Evolutionary conservation across 2,329 filamentous ascomycete genomes (phyloP).

Genomic region (Trichophyton simii): DNA sequence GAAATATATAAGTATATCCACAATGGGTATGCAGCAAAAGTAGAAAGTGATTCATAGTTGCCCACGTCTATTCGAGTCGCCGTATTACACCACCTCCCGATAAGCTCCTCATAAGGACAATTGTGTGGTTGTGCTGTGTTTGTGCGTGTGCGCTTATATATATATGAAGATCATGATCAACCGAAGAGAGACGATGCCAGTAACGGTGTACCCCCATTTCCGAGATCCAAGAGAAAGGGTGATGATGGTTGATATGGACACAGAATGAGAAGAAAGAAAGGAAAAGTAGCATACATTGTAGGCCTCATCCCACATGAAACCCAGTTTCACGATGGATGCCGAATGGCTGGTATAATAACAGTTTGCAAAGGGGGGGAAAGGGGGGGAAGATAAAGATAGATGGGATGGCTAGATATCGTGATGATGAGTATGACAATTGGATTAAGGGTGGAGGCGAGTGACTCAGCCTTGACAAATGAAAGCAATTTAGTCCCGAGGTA

Average conservation of each 20-base stretch:
- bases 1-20: background rate
- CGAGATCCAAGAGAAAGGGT: background rate
- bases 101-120: background rate
- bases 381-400: background rate
- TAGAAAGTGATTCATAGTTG: background rate
- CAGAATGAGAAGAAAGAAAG: slow-evolving; percentile 11
- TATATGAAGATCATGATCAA: background rate
- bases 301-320: background rate
- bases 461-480: background rate
- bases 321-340: background rate
- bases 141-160: background rate
- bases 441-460: background rate
- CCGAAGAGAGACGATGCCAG: slow-evolving; percentile 10
- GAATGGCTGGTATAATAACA: background rate
- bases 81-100: background rate
- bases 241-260: slow-evolving; percentile 8
- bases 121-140: background rate
- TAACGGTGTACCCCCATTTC: slow-evolving; percentile 1
- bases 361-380: background rate
- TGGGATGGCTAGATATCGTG: background rate
- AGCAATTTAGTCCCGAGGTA: background rate
- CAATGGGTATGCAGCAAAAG: background rate
- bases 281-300: slow-evolving; percentile 6
- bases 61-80: background rate
- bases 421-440: no score